Base-by-base conservation (phyloP, 2,329 filamentous ascomycete genomes). In the Penicillium brasilianum region DNA sequence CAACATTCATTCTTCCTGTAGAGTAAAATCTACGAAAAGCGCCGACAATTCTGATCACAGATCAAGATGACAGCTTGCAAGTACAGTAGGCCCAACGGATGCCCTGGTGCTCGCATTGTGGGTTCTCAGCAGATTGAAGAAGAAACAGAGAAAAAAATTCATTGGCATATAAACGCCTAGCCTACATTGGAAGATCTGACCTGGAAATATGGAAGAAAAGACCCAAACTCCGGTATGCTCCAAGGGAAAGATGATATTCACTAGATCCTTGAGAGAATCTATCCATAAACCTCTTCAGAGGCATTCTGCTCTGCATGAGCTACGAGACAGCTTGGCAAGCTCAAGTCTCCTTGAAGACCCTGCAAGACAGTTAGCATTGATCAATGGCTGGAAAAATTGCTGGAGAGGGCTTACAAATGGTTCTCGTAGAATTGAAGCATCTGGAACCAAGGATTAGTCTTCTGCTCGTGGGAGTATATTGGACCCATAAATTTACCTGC, bases 361-460 rank as follows among this genome's bases (percentile, higher is more conserved):
- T 76, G 41, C 7, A 60, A 56, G 55, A 44, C 56, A 58, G 51
- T 73, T 64, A 71, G 67, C 22, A 53, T 25, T 2, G 10, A 10
- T 13, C 41, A 20, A n/a, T 16, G 18, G 25, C 16, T 20, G 14
- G 32, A 28, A 1, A 20, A 4, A n/a, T 13, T 3, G 13, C 28
- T 50, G 16, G 5, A 41, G 50, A 28, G 30, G 37, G 71, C 78
- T 74, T 74, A 81, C 78, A 83, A 70, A 67, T 83, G 80, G 41
- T 72, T 68, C 68, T 83, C 81, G 60, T 83, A 83, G 57, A 83
- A 83, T 59, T 76, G 71, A 11, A 83, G 76, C 80, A 83, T 82
- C 74, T 81, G 56, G 10, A 16, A 48, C 14, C 9, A 46, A 14
- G 1, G 30, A 46, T 43, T 32, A 58, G 30, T 16, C 20, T 25